Base-by-base conservation (phyloP, 257 asterid species). In the Forsythia suspensa region DNA sequence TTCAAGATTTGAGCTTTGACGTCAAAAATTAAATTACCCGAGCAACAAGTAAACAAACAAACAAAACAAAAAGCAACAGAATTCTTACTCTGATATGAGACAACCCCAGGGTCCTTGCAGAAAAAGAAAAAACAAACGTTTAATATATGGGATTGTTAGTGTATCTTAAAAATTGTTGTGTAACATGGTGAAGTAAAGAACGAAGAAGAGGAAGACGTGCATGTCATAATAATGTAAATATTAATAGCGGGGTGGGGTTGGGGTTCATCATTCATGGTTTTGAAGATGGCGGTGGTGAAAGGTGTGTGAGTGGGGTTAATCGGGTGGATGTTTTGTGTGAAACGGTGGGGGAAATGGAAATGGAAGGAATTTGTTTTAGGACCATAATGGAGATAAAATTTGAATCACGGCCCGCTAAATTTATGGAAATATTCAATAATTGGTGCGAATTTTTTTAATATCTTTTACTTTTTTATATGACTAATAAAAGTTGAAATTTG, bases 261-360 rank as follows among this genome's bases (percentile, higher is more conserved):
- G 67, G 34, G 57, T 4, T 48, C 34, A 29, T 29, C 34, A 29
- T 29, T 29, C 57, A 48, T 48, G n/a, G 13, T 4, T 48, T 48
- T 59, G 67, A 59, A 59, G 67, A 59, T 20, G 67, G 67, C 67
- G 67, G 36, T 59, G 67, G 67, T 7, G 67, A 59, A 57, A 59
- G 36, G 67, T 20, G 67, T 20, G 67, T 59, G 36, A 59, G 24
- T 59, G 34, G 65, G 16, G 13, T 59, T 1, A 29, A 29, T 29
- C 1, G 34, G 34, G 67, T 10, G 67, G 13, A 20, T 59, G 67
- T n/a, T 59, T 59, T 7, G 67, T 2, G 67, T 59, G 67, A 59
- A 57, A 57, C 67, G 13, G 10, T 20, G 36, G 13, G 67, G 29
- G 13, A 57, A 4, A 57, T 59, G 67, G 67, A 20, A 59, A 59